Base-by-base conservation (phyloP, 78 protist genomes). In the Isochrysis galbana region DNA sequence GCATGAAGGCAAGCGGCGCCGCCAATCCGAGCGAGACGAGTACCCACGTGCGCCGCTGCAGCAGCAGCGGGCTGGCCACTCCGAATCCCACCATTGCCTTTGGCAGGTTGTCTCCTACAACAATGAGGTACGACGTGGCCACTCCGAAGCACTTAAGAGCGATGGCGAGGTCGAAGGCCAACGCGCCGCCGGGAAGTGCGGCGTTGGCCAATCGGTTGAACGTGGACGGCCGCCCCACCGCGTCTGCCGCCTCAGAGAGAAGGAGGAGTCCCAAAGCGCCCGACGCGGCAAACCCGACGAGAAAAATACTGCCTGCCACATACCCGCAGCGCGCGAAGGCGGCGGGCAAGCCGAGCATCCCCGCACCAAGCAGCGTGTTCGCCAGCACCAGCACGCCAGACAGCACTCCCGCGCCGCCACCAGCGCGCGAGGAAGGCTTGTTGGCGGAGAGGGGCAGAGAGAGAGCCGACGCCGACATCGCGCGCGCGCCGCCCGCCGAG, bases 301-400 rank as follows among this genome's bases (percentile, higher is more conserved):
- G 70, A 42, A 89, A 0, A 5, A 19, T 3, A 39, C 67, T 5
- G 45, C 86, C 92, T 19, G 45, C 2, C 25, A 44, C 5, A 23
- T 2, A 14, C 70, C 92, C 92, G 84, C 69, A 44, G 39, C 3
- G 29, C 36, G 67, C 29, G 44, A 89, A 19, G 32, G 92, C 92
- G 17, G 2, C 25, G 36, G 92, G 92, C 34, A 89, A 41, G 23
- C 88, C 69, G 36, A 91, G 93, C 41, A 91, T 55, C 5, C 93
- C 93, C 29, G 93, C 61, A 5, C 93, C 93, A 22, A 91, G 26
- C 36, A 91, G 29, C n/a, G 93, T 91, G 90, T 91, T 91, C 61
- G 78, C 4, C 22, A 91, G 93, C 74, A 38, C 48, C 23, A 90
- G 17, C 44, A 80, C 42, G 84, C 67, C 67, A 54, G n/a, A n/a